Evolutionary conservation across 1,139 yeast genomes (phyloP).

Genomic region (Yueomyces sp.): DNA sequence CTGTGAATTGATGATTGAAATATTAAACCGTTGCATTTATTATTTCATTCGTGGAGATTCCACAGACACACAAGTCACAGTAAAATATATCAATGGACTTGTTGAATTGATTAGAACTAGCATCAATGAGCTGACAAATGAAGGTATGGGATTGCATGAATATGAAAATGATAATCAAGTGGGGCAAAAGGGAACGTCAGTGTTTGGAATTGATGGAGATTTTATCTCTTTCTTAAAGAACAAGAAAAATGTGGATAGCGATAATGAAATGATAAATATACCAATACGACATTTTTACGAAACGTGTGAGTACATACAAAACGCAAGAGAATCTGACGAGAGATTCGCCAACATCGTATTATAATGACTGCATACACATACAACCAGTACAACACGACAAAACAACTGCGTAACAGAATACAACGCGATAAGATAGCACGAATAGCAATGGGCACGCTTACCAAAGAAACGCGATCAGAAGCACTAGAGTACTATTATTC

Average conservation of each 20-base stretch:
- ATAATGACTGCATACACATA: constrained; percentile 11
- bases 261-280: constrained; percentile 11
- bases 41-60: constrained; percentile 67
- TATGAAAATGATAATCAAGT: not conserved
- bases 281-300: constrained; percentile 15
- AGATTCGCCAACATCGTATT: constrained; percentile 8
- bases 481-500: too few species aligned
- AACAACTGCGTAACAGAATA: too few species aligned
- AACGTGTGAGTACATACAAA: constrained; percentile 13
- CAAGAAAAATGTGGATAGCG: not conserved
- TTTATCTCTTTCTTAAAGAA: not conserved
- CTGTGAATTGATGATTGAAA: constrained; percentile 80
- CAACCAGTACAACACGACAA: too few species aligned
- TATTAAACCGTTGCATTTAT: constrained; percentile 71
- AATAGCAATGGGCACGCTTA: too few species aligned
- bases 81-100: constrained; percentile 70
- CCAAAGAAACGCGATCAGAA: too few species aligned
- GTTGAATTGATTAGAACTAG: constrained; percentile 76
- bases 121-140: constrained; percentile 40
- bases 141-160: constrained; percentile 10
- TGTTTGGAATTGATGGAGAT: not conserved
- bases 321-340: constrained; percentile 5
- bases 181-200: not conserved
- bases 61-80: constrained; percentile 55
- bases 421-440: too few species aligned